phyloP scores from a whole-genome alignment of 1,284 basidiomycete species.

The Malassezia cuniculi region DNA sequence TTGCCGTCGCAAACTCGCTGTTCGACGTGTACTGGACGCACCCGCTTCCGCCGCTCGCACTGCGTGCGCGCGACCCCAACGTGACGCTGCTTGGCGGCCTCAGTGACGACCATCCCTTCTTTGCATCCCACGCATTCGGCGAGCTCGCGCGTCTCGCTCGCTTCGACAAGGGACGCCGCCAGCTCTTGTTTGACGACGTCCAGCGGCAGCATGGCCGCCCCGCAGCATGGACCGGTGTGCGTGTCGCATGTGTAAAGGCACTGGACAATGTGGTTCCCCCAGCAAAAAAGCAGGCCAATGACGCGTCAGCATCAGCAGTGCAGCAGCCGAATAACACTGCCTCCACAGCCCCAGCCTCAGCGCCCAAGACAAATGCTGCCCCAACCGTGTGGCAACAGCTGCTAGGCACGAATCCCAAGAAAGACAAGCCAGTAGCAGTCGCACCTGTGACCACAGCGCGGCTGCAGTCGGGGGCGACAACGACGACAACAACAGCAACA shows the following conservation, averaged over 20 bases:
- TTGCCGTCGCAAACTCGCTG: slow-evolving; percentile 19
- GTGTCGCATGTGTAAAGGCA: slow-evolving; percentile 17
- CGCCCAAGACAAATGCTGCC: background rate
- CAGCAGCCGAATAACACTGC: background rate
- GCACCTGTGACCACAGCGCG: no score
- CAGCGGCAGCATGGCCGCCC: slow-evolving; percentile 16
- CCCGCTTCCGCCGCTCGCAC: slow-evolving; percentile 17
- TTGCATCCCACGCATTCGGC: slow-evolving; percentile 22
- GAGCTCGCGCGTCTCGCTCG: slow-evolving; percentile 20
- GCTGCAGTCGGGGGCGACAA: no score
- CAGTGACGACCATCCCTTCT: slow-evolving; percentile 21
- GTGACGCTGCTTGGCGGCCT: slow-evolving; percentile 23
- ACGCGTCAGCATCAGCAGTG: background rate
- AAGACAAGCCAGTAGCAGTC: background rate
- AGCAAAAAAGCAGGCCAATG: background rate
- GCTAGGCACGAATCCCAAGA: background rate
- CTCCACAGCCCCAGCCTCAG: background rate
- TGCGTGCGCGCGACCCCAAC: slow-evolving; percentile 16
- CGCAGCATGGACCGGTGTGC: slow-evolving; percentile 18
- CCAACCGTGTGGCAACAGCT: slow-evolving; percentile 8
- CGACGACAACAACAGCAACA: no score
- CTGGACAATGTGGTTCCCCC: slow-evolving; percentile 6
- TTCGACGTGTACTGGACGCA: slow-evolving; percentile 34
- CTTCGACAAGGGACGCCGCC: slow-evolving; percentile 14
- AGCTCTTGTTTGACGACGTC: slow-evolving; percentile 21